These are phyloP conservation scores for Xylariaceae sp. DNA, from an alignment of 2,329 filamentous ascomycete genomes.

Conservation along the genomic window DNA sequence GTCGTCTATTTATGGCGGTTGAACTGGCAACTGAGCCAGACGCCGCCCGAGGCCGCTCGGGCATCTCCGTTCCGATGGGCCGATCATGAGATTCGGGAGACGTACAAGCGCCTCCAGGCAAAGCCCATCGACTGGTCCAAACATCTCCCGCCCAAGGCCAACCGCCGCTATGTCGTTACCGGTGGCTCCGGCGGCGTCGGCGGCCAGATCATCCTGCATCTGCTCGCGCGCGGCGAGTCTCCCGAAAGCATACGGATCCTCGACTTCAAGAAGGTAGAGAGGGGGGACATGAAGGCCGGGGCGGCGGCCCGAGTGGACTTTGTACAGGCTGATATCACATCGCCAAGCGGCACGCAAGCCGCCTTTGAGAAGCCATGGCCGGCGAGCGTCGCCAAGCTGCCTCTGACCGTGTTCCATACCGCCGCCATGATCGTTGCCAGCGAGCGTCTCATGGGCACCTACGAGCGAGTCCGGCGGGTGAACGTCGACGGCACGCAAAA, in stretches of 20 bases:
- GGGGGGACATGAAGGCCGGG: slow-evolving; percentile 36
- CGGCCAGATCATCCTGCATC: slow-evolving; percentile 43
- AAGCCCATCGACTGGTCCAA: slow-evolving; percentile 28
- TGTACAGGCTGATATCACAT: slow-evolving; percentile 41
- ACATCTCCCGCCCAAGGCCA: slow-evolving; percentile 31
- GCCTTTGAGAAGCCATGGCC: slow-evolving; percentile 43
- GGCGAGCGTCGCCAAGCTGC: slow-evolving; percentile 32
- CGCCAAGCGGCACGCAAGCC: slow-evolving; percentile 32
- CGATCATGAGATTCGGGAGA: slow-evolving; percentile 26
- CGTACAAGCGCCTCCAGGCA: slow-evolving; percentile 30
- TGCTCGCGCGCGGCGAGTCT: slow-evolving; percentile 42
- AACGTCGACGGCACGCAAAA: slow-evolving; percentile 44
- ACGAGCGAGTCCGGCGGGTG: slow-evolving; percentile 36
- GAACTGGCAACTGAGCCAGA: slow-evolving; percentile 30
- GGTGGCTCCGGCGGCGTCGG: slow-evolving; percentile 43
- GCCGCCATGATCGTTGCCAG: slow-evolving; percentile 42
- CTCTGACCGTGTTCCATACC: slow-evolving; percentile 46
- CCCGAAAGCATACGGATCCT: slow-evolving; percentile 43
- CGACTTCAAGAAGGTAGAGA: slow-evolving; percentile 39
- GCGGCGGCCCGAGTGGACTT: slow-evolving; percentile 34
- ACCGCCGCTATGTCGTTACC: slow-evolving; percentile 35
- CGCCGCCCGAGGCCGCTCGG: slow-evolving; percentile 27
- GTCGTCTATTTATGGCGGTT: slow-evolving; percentile 29
- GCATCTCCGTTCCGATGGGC: slow-evolving; percentile 32
- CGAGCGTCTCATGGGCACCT: slow-evolving; percentile 38